Conservation (phyloP, 192 early-diverging fungal species). For the Rhizophagus prolifer region DNA sequence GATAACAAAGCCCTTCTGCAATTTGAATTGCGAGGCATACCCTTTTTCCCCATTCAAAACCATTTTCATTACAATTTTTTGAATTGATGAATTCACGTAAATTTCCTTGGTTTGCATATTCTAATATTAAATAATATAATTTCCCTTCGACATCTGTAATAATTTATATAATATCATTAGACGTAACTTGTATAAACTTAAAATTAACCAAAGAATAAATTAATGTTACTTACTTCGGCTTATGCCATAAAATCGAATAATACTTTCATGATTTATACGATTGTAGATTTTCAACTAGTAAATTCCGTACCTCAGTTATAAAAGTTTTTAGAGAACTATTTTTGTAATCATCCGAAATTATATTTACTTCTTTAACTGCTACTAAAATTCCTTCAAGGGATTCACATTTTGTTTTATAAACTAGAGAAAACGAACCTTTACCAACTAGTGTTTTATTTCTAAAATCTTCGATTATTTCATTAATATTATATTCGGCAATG, state of each 20-base stretch:
- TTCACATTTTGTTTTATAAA: neutral
- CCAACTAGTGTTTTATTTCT: neutral
- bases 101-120: neutral
- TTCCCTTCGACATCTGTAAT: neutral
- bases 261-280: neutral
- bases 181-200: too few species aligned
- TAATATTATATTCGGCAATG: neutral
- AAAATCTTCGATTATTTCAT: neutral
- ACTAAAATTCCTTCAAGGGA: neutral
- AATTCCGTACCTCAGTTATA: neutral
- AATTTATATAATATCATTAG: neutral
- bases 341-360: neutral
- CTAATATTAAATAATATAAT: neutral
- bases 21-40: neutral
- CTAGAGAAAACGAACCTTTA: neutral
- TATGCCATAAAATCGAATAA: neutral
- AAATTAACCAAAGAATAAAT: too few species aligned
- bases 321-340: neutral
- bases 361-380: neutral
- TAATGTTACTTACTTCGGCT: neutral
- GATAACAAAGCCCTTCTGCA: too few species aligned
- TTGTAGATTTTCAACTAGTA: neutral
- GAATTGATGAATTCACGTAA: neutral
- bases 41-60: neutral
- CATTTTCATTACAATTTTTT: too few species aligned